Evolutionary conservation across 148 eudicot genomes (phyloP).

Genomic region (Bassia scoparia): DNA sequence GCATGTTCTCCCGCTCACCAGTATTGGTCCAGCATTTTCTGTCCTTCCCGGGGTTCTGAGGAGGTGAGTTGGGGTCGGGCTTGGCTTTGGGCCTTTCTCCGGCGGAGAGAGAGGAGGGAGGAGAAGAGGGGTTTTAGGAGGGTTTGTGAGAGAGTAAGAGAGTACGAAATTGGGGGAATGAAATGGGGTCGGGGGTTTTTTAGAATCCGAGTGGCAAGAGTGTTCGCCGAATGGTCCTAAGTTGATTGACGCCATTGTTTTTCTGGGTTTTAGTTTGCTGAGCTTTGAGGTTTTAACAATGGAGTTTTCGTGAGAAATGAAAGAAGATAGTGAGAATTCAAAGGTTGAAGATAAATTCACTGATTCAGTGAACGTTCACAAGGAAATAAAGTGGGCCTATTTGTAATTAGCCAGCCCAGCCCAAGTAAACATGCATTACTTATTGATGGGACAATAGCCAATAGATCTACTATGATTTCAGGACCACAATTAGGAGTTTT

Average conservation of each 20-base stretch:
- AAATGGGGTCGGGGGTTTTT: slow-evolving; percentile 50
- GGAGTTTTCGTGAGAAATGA: not conserved
- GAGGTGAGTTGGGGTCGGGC: not conserved
- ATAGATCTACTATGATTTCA: too few relatives aligned
- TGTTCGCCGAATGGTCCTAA: slow-evolving; percentile 51
- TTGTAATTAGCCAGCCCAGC: too few relatives aligned
- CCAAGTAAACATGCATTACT: too few relatives aligned
- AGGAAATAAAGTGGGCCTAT: too few relatives aligned
- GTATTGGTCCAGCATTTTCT: slow-evolving; percentile 63
- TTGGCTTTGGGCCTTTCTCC: not conserved
- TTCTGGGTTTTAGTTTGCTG: slow-evolving; percentile 9
- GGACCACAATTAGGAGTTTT: too few relatives aligned
- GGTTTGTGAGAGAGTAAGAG: slow-evolving; percentile 37
- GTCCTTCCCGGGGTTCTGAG: slow-evolving; percentile 52
- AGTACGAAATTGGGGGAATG: slow-evolving; percentile 44
- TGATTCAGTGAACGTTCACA: too few relatives aligned
- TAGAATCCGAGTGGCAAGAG: slow-evolving; percentile 50
- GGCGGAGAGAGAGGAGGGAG: slow-evolving; percentile 39
- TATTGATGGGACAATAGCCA: too few relatives aligned
- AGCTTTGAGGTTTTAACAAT: slow-evolving; percentile 8
- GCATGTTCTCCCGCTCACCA: slow-evolving; percentile 74
- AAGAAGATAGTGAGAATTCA: not conserved
- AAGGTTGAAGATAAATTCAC: not conserved
- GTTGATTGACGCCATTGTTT: slow-evolving; percentile 56
- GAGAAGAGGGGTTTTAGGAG: slow-evolving; percentile 55